Percentiles rank a stretch among this genome's conserved stretches.
phyloP scores from a whole-genome alignment of 192 early-diverging fungal species.

The Mortierella hygrophila region DNA sequence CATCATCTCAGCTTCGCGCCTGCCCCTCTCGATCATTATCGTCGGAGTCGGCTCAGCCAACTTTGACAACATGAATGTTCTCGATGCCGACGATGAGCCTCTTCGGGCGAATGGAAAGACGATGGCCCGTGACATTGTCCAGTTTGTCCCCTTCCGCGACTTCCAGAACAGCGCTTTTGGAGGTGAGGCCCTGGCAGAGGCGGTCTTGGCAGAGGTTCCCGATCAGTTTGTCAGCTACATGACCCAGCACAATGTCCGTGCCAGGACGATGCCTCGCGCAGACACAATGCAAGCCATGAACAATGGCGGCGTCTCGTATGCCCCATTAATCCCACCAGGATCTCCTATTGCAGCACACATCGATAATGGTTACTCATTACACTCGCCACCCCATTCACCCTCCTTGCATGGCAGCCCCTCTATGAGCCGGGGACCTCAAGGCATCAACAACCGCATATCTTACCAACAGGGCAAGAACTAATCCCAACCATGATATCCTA shows the following conservation, averaged over 20 bases:
- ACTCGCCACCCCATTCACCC: not conserved
- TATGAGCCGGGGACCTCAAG: constrained; percentile 10
- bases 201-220: constrained; percentile 70
- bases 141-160: constrained; percentile 69
- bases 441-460: not conserved
- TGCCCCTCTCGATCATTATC: constrained; percentile 70
- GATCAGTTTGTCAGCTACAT: constrained; percentile 71
- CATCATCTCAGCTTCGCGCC: constrained; percentile 60
- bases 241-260: constrained; percentile 51
- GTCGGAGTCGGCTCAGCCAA: constrained; percentile 70
- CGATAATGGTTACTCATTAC: not conserved
- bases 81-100: constrained; percentile 66
- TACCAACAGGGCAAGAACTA: not conserved
- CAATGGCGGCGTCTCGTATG: constrained; percentile 33
- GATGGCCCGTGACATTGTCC: constrained; percentile 70
- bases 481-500: not conserved
- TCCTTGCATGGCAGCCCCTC: not conserved
- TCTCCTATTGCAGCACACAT: not conserved
- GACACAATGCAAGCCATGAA: constrained; percentile 51
- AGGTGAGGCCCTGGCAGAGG: constrained; percentile 57
- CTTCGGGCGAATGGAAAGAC: constrained; percentile 40
- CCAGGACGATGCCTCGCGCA: constrained; percentile 37
- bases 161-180: constrained; percentile 47
- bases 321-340: not conserved
- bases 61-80: constrained; percentile 67